A percentile compares a stretch with the other conserved stretches of the same genome.
Evolutionary conservation across 2,329 filamentous ascomycete species (phyloP).

Genomic region (Metarhizium rileyi): DNA sequence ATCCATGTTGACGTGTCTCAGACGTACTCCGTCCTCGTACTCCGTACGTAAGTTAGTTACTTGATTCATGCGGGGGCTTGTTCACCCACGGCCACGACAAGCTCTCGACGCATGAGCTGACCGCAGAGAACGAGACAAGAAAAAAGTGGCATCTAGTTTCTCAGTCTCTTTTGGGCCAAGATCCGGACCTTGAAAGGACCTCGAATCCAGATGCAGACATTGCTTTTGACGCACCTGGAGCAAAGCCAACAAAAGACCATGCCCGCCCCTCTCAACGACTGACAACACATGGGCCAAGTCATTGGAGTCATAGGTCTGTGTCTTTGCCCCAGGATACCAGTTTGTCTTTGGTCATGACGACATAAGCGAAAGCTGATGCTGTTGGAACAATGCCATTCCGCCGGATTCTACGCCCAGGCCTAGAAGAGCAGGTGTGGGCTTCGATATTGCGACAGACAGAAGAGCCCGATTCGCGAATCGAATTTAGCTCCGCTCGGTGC

Average conservation of each 20-base stretch:
- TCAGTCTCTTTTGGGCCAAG: background rate
- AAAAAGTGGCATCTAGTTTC: background rate
- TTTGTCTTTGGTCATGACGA: background rate
- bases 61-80: background rate
- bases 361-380: background rate
- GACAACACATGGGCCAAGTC: background rate
- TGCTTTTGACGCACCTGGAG: background rate
- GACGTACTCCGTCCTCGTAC: constrained; percentile 2
- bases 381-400: background rate
- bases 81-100: constrained; percentile 1
- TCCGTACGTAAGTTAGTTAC: too few relatives aligned
- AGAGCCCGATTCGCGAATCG: background rate
- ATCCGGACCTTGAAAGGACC: background rate
- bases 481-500: background rate
- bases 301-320: background rate
- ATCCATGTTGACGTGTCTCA: constrained; percentile 6
- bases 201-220: background rate
- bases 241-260: background rate
- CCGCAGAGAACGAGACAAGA: background rate
- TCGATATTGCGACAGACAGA: background rate
- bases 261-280: background rate
- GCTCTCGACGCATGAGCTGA: background rate
- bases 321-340: background rate
- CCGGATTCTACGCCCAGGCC: background rate
- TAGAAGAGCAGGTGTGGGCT: background rate